A percentile compares a stretch with the other conserved stretches of the same genome.
These are phyloP conservation scores for Penicillium sp. DNA, from an alignment of 2,329 filamentous ascomycete genomes.

Conservation along the genomic window DNA sequence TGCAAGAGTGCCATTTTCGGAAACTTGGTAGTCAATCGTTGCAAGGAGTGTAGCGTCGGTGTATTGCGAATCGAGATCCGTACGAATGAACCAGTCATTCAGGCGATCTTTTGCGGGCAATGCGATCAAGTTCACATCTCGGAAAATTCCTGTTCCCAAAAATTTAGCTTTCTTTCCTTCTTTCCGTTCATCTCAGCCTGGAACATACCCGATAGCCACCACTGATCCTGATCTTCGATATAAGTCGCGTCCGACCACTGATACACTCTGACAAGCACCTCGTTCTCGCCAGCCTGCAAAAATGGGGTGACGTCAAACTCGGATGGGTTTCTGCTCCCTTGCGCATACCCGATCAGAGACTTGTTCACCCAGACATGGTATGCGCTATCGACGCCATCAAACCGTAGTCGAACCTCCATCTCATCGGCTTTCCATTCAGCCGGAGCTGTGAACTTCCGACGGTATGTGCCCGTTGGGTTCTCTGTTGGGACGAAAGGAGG, in stretches of 20 bases:
- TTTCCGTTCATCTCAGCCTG: neutral
- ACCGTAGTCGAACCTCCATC: constrained; percentile 60
- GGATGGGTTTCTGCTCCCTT: constrained; percentile 66
- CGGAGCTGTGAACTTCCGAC: constrained; percentile 57
- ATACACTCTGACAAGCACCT: constrained; percentile 64
- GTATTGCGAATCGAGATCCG: constrained; percentile 56
- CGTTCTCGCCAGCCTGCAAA: constrained; percentile 53
- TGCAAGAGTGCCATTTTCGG: neutral
- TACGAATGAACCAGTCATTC: constrained; percentile 61
- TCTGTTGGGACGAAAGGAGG: constrained; percentile 62
- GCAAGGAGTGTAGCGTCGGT: constrained; percentile 53
- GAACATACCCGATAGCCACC: constrained; percentile 62
- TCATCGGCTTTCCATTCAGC: constrained; percentile 1
- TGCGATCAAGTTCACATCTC: constrained; percentile 64
- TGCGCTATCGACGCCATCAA: constrained; percentile 71
- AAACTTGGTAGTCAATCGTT: constrained; percentile 40
- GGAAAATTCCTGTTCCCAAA: constrained; percentile 67
- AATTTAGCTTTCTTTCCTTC: constrained; percentile 21
- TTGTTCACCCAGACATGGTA: constrained; percentile 73
- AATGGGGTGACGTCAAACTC: constrained; percentile 65
- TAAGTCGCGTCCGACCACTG: constrained; percentile 70
- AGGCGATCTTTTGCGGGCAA: constrained; percentile 56
- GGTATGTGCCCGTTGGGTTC: constrained; percentile 66
- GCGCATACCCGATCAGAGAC: constrained; percentile 64
- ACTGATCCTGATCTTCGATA: constrained; percentile 69